Evolutionary conservation across 768 basidiomycete species (phyloP).

Genomic region (Albatrellus ellisii): DNA sequence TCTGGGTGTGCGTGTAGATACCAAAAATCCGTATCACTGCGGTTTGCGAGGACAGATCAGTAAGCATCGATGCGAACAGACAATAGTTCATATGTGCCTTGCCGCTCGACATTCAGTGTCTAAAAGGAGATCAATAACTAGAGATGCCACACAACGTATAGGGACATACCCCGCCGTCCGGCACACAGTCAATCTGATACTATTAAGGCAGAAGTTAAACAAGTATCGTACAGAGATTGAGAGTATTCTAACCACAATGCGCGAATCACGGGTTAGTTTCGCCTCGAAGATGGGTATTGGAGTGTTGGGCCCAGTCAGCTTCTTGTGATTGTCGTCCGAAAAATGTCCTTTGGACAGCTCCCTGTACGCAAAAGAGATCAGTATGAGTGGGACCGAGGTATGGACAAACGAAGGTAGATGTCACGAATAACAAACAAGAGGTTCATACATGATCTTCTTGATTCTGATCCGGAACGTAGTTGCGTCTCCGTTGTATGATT

Average conservation of each 20-base stretch:
- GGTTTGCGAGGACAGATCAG: no score
- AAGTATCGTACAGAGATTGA: not conserved
- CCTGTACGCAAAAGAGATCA: not conserved
- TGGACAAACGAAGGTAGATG: no score
- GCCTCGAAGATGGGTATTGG: constrained; percentile 9
- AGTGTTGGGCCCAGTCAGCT: constrained; percentile 2
- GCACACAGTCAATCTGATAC: constrained; percentile 10
- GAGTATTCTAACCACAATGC: constrained; percentile 6
- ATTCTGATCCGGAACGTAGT: not conserved
- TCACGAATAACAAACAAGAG: no score
- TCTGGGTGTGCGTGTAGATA: no score
- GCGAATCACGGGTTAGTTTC: constrained; percentile 6
- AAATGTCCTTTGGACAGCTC: constrained; percentile 10
- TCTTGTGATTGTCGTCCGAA: constrained; percentile 8
- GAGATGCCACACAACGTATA: no score
- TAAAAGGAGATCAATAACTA: no score
- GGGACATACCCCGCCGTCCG: not conserved
- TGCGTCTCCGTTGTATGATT: not conserved
- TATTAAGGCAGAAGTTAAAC: no score
- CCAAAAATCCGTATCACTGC: no score
- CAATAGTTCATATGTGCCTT: no score
- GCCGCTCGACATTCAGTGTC: no score
- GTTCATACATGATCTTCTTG: constrained; percentile 4
- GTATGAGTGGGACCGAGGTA: no score
- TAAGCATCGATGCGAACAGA: no score